Evolutionary conservation across 116 monocot genomes (phyloP).

Genomic region (Phalaenopsis hybrid): DNA sequence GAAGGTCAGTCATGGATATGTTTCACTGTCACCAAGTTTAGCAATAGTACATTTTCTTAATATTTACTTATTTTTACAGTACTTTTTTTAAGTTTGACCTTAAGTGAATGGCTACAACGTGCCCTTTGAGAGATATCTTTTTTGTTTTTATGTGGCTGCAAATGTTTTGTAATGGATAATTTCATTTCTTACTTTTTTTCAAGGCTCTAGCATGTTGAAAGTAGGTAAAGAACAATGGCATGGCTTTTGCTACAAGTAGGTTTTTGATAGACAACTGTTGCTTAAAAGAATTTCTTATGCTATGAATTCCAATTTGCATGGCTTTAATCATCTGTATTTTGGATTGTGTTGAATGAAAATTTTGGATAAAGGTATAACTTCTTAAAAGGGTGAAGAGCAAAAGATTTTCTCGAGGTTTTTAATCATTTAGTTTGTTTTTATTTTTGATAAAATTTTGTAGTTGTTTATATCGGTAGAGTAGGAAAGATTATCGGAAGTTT

Average conservation of each 20-base stretch:
- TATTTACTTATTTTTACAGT: background rate
- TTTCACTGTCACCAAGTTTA: background rate
- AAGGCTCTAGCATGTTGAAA: background rate
- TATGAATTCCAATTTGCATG: background rate
- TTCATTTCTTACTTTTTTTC: background rate
- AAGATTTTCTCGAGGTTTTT: background rate
- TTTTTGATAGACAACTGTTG: background rate
- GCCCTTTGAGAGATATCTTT: background rate
- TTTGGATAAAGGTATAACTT: constrained; percentile 2
- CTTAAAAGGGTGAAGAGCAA: background rate
- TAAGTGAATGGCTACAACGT: background rate
- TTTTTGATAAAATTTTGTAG: background rate
- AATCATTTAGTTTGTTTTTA: background rate
- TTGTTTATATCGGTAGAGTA: background rate
- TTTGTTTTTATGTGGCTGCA: background rate
- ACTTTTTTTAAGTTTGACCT: background rate
- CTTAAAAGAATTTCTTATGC: background rate
- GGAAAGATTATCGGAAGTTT: background rate
- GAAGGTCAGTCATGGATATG: constrained; percentile 52
- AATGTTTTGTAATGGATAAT: background rate
- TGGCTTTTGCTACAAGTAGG: background rate
- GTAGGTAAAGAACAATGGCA: background rate
- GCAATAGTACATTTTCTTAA: constrained; percentile 1
- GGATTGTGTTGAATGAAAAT: background rate
- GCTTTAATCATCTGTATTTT: background rate